Base-by-base conservation (phyloP, 495 filamentous ascomycete genomes). In the Zalerion maritima region DNA sequence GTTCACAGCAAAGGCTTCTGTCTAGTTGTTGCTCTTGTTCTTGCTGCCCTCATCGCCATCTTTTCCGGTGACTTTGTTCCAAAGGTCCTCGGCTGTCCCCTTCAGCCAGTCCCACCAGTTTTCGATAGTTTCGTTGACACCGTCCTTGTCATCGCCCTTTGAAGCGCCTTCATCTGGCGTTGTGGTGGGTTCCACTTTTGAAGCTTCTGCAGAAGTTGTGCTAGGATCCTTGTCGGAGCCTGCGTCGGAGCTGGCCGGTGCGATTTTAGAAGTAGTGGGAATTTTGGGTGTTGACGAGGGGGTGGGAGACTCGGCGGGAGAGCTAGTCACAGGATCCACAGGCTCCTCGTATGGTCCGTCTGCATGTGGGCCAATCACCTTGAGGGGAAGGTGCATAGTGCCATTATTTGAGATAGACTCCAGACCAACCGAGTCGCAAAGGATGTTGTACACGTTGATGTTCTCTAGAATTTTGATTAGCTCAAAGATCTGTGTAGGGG, bases 361-460 rank as follows among this genome's bases (percentile, higher is more conserved):
- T 1, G 53, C 43, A 36, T 87, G 80, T 5, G 78, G 51, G 1
- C 78, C 82, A 2, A 75, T 46, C 3, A 81, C 61, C 42, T 69
- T 67, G 14, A 94, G 50, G 8, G 81, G 81, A 0, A 93, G 66
- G 12, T 79, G 73, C 12, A 94, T 47, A 0, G 85, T 94, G n/a
- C 86, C 85, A 45, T 93, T 93, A 45, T 86, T 89, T 0, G 79
- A 64, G 15, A 58, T 62, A 0, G 76, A 75, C 5, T 47, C 38
- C 28, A 94, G 56, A 4, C 73, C 75, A 18, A 94, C 46, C 1
- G 78, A 79, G 42, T 92, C 82, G 43, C 85, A 96, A 18, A 99
- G 49, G 28, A 96, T 80, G 40, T 93, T 91, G 47, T 96, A 96
- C 1, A 99, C 81, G 40, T 99, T 85, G 32, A 64, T 81, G 36